Evolutionary conservation across 2,329 filamentous ascomycete genomes (phyloP), one percentile per base, ranked within the genome.

Genomic region (Emydomyces testavorans): DNA sequence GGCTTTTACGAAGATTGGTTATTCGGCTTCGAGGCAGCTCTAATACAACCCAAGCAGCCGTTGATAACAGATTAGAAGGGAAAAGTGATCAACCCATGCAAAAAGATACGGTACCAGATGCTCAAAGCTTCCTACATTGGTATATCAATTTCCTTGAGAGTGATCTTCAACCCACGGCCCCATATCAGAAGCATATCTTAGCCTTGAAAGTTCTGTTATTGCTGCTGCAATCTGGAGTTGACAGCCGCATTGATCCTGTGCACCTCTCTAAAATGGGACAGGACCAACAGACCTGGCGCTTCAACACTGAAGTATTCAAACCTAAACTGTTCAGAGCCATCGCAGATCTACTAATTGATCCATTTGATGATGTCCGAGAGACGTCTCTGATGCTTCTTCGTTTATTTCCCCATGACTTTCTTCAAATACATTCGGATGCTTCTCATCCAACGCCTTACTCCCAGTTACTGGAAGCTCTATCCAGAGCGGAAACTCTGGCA

Each of bases 141-240:
- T 93, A 90, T 59, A 57, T 85, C 1, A 59, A 67, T 1, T 92
- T 94, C 55, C 64, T 95, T 4, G 74, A 79, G 46, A 69, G 71
- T 31, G 88, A 96, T 57, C 69, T 98, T 18, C 76, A 79, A 2
- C 81, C 88, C 2, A 89, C 83, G 1, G 80, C 85, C 13, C 92
- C 89, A 8, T 98, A 96, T 60, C 89, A 94, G 61, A 78, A 88
- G 5, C 90, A 94, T 56, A 84, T 89, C 39, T 85, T 84, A 1
- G 80, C 86, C 1, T 65, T 96, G 4, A 87, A 82, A 58, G 79
- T 83, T 0, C 65, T 90, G 23, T 71, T 70, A 0, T 73, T 82
- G 45, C 68, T 90, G n/a, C 65, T 88, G 4, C 77, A 77, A 50
- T 78, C 83, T 35, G 83, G 83, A 23, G 68, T 83, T n/a, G 82